Evolutionary conservation across 331 rosid genomes (phyloP).

Genomic region (Quercus lobata): DNA sequence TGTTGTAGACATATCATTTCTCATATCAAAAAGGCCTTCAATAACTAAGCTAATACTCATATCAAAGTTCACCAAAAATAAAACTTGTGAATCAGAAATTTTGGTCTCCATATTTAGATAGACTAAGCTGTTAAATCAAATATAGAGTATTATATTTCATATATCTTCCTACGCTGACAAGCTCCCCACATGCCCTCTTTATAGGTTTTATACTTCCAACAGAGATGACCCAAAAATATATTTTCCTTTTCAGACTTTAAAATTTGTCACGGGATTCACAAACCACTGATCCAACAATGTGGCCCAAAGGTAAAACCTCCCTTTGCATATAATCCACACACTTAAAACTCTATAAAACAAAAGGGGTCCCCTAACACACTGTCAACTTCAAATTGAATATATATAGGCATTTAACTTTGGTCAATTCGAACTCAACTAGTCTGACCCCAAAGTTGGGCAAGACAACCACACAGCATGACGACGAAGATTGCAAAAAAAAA

Average conservation of each 20-base stretch:
- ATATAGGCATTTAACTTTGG: not conserved
- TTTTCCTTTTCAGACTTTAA: not conserved
- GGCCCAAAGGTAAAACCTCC: constrained; percentile 17
- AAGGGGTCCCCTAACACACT: constrained; percentile 18
- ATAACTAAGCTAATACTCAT: no score
- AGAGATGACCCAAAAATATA: constrained; percentile 5
- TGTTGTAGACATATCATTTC: no score
- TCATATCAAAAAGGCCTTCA: no score
- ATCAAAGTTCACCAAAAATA: no score
- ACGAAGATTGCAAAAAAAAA: not conserved
- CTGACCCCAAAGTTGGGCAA: constrained; percentile 2
- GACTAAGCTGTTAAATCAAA: not conserved
- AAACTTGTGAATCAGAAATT: no score
- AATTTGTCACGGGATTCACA: constrained; percentile 29
- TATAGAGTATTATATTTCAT: not conserved
- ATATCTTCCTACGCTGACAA: not conserved
- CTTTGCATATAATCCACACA: constrained; percentile 12
- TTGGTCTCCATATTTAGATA: not conserved
- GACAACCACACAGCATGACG: constrained; percentile 3
- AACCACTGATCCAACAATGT: constrained; percentile 24
- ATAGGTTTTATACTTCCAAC: not conserved
- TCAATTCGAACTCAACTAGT: not conserved
- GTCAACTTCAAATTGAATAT: not conserved
- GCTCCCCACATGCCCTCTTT: constrained; percentile 1
- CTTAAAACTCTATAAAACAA: not conserved